A percentile compares a stretch with the other conserved stretches of the same genome.
Conservation (phyloP, 192 early-diverging fungal genomes). For the Coemansia sp. region DNA sequence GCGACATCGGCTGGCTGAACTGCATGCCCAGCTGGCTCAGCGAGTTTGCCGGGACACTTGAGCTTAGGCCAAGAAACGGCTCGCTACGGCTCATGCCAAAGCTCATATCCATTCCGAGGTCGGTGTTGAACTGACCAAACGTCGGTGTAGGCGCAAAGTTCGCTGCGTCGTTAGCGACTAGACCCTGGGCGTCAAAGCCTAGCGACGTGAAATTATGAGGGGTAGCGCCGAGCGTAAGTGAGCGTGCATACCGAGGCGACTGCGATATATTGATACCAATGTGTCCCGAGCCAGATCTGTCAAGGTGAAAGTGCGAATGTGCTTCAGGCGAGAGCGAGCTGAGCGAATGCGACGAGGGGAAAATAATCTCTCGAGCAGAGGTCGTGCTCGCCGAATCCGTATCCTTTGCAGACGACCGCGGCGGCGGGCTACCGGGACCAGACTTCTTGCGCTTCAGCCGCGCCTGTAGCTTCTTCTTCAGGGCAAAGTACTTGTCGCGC, state of each 20-base stretch:
- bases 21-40: conserved; percentile 19
- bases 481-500: conserved; percentile 41
- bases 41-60: conserved; percentile 12
- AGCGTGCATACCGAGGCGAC: conserved; percentile 9
- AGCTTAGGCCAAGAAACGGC: conserved; percentile 1
- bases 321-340: conserved; percentile 40
- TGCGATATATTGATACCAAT: background rate
- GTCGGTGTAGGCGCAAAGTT: background rate
- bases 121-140: conserved; percentile 2
- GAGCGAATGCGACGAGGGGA: conserved; percentile 23
- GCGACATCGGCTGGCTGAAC: conserved; percentile 18
- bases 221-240: conserved; percentile 15
- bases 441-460: conserved; percentile 22
- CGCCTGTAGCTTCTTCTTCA: conserved; percentile 39
- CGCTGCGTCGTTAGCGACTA: background rate
- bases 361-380: background rate
- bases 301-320: conserved; percentile 14
- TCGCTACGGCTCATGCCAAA: background rate
- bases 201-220: background rate
- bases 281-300: conserved; percentile 1
- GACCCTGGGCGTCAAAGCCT: background rate
- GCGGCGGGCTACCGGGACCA: conserved; percentile 1
- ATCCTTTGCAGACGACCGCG: conserved; percentile 6
- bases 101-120: conserved; percentile 2
- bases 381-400: too few relatives aligned